Evolutionary conservation across 495 filamentous ascomycete species (phyloP).

Genomic region (Antarctomyces pellizariae): DNA sequence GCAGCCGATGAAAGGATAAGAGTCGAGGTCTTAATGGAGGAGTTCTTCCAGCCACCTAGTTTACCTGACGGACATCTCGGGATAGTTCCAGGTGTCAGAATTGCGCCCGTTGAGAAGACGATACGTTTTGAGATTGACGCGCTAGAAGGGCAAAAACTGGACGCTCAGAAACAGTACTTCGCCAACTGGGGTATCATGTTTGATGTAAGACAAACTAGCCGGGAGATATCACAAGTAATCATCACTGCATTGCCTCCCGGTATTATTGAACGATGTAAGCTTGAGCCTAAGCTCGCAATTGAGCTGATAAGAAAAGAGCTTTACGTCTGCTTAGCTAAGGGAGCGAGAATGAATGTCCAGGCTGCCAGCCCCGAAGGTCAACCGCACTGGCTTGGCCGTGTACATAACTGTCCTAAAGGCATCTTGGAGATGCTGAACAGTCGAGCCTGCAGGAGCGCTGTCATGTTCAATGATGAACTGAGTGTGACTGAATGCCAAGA

Average conservation of each 20-base stretch:
- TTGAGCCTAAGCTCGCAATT: slow-evolving; percentile 42
- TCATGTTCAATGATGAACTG: slow-evolving; percentile 90
- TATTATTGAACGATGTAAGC: slow-evolving; percentile 53
- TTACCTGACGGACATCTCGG: slow-evolving; percentile 5
- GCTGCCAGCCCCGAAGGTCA: not conserved
- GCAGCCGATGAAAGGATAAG: slow-evolving; percentile 78
- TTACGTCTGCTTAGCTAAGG: slow-evolving; percentile 28
- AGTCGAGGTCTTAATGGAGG: slow-evolving; percentile 43
- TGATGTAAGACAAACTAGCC: slow-evolving; percentile 11
- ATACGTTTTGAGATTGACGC: slow-evolving; percentile 35
- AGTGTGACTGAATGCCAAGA: slow-evolving; percentile 36
- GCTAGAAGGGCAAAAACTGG: slow-evolving; percentile 33
- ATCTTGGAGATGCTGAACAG: slow-evolving; percentile 81
- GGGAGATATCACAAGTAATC: slow-evolving; percentile 6
- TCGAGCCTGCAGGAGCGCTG: slow-evolving; percentile 67
- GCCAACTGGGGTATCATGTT: slow-evolving; percentile 51
- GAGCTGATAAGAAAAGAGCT: slow-evolving; percentile 52
- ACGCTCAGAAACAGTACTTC: slow-evolving; percentile 29
- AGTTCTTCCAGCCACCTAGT: slow-evolving; percentile 18
- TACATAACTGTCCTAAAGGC: slow-evolving; percentile 45
- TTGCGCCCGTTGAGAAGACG: slow-evolving; percentile 21
- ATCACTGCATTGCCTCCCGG: slow-evolving; percentile 34
- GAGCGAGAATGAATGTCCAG: not conserved
- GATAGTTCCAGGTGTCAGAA: slow-evolving; percentile 4
- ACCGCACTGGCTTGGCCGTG: slow-evolving; percentile 12